Percentiles rank a stretch among this genome's conserved stretches.
Evolutionary conservation across 2,329 filamentous ascomycete genomes (phyloP).

Genomic region (Hawksworthiomyces lignivorus): DNA sequence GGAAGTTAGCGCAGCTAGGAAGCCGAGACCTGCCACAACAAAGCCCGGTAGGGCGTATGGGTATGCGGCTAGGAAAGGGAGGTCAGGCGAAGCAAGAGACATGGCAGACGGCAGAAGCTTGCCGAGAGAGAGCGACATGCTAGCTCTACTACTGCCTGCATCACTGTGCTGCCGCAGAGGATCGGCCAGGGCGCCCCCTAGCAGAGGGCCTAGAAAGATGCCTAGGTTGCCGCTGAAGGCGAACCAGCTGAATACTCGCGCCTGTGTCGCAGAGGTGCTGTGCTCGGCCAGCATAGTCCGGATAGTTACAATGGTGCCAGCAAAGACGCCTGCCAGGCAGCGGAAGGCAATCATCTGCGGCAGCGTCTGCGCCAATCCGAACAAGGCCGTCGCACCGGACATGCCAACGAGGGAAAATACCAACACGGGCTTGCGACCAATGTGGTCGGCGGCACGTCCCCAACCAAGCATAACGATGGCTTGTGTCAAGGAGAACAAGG

Average conservation of each 20-base stretch:
- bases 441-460: slow-evolving; percentile 58
- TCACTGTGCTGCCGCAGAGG: slow-evolving; percentile 44
- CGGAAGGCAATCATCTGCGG: slow-evolving; percentile 68
- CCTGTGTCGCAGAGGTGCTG: slow-evolving; percentile 62
- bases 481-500: slow-evolving; percentile 66
- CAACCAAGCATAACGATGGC: slow-evolving; percentile 72
- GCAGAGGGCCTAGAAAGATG: slow-evolving; percentile 61
- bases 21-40: slow-evolving; percentile 45
- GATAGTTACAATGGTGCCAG: slow-evolving; percentile 65
- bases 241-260: slow-evolving; percentile 67
- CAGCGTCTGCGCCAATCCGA: slow-evolving; percentile 60
- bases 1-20: slow-evolving; percentile 43
- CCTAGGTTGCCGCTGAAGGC: slow-evolving; percentile 69
- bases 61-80: slow-evolving; percentile 53
- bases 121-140: too few relatives aligned
- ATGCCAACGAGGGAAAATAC: slow-evolving; percentile 60
- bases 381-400: slow-evolving; percentile 51
- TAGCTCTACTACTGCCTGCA: too few relatives aligned
- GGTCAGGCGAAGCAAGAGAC: too few relatives aligned
- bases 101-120: too few relatives aligned
- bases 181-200: slow-evolving; percentile 62
- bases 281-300: slow-evolving; percentile 71
- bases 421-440: slow-evolving; percentile 29
- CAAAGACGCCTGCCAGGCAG: slow-evolving; percentile 65
- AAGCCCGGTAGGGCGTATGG: slow-evolving; percentile 61